phyloP scores from a whole-genome alignment of 148 eudicot genomes.

The Tetragonia tetragonoides region DNA sequence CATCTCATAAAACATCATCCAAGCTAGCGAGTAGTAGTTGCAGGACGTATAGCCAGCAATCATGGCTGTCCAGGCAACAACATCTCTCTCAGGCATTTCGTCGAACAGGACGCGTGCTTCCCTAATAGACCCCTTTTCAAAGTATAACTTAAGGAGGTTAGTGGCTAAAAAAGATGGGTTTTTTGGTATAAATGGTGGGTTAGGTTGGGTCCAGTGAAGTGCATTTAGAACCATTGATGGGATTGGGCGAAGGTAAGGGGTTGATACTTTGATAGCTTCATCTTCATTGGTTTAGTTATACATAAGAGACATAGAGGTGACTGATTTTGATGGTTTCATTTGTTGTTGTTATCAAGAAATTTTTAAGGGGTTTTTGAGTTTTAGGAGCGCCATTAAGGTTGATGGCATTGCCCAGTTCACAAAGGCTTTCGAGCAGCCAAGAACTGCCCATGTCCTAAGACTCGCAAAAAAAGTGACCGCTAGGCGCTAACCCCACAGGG shows the following conservation, averaged over 20 bases:
- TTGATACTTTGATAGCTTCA: slow-evolving; percentile 37
- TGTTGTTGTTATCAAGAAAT: neutral
- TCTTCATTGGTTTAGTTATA: slow-evolving; percentile 18
- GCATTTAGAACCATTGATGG: slow-evolving; percentile 45
- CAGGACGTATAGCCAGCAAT: slow-evolving; percentile 70
- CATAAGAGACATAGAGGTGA: neutral
- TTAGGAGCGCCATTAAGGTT: neutral
- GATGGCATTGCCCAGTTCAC: neutral
- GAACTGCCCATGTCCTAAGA: neutral
- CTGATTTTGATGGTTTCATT: neutral
- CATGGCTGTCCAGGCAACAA: slow-evolving; percentile 89
- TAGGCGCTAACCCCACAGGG: no score
- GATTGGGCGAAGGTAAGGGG: slow-evolving; percentile 41
- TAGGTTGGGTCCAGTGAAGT: slow-evolving; percentile 35
- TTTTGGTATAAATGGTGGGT: slow-evolving; percentile 44
- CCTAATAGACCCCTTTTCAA: slow-evolving; percentile 43
- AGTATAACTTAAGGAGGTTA: slow-evolving; percentile 66
- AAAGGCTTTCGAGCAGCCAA: neutral
- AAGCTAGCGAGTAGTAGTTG: slow-evolving; percentile 42
- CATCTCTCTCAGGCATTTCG: slow-evolving; percentile 89
- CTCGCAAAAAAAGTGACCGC: no score
- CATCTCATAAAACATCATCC: slow-evolving; percentile 63
- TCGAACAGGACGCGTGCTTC: slow-evolving; percentile 83
- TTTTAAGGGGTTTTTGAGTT: neutral
- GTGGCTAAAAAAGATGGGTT: slow-evolving; percentile 59